These are phyloP conservation scores for Thelonectria discophora DNA, from an alignment of 2,329 filamentous ascomycete genomes.

Conservation along the genomic window DNA sequence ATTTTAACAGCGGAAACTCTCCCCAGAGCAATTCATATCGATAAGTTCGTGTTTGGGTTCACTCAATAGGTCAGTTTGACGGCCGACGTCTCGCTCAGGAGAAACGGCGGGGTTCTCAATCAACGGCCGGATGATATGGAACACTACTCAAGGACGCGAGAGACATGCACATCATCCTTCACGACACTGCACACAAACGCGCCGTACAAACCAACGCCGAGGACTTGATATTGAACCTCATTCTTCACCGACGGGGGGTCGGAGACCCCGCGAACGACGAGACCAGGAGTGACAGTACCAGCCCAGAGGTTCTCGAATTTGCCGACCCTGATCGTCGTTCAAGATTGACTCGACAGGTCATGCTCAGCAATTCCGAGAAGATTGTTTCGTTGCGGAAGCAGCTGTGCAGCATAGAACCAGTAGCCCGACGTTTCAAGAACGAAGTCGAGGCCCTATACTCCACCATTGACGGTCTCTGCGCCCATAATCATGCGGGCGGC, in stretches of 20 bases:
- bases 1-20: neutral
- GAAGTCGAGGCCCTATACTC: conserved; percentile 11
- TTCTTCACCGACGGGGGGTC: conserved; percentile 5
- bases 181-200: conserved; percentile 7
- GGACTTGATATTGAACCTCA: conserved; percentile 10
- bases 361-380: conserved; percentile 8
- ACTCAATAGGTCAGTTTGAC: conserved; percentile 11
- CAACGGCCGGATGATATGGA: conserved; percentile 14
- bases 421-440: conserved; percentile 1
- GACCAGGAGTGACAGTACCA: too few relatives aligned
- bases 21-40: neutral
- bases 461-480: conserved; percentile 13
- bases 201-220: conserved; percentile 11
- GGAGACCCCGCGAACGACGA: neutral
- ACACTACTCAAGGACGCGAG: conserved; percentile 7
- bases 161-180: conserved; percentile 7
- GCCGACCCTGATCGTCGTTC: neutral
- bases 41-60: conserved; percentile 8
- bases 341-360: neutral
- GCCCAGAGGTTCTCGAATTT: neutral
- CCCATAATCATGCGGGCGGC: neutral
- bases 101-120: conserved; percentile 1
- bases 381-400: neutral
- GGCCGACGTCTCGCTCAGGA: neutral
- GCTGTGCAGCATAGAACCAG: neutral